phyloP scores from a whole-genome alignment of 2,329 filamentous ascomycete genomes.

The Pseudophaeomoniella oleicola region DNA sequence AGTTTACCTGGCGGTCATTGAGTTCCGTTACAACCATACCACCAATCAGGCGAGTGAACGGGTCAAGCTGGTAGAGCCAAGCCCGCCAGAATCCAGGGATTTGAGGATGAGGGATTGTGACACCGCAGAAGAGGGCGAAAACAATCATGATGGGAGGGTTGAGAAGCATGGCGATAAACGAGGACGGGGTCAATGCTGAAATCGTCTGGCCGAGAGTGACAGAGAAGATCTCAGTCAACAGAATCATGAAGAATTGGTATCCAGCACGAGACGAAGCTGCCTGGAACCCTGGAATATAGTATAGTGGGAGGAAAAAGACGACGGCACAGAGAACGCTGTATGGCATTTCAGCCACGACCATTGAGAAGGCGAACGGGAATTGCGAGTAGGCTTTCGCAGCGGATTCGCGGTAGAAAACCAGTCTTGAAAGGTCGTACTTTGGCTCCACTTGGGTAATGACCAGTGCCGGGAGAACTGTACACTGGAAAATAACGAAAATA shows the following conservation, averaged over 20 bases:
- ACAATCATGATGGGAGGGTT: constrained; percentile 74
- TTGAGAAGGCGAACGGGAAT: constrained; percentile 61
- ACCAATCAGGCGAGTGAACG: constrained; percentile 67
- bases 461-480: constrained; percentile 64
- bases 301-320: constrained; percentile 66
- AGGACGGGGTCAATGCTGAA: constrained; percentile 60
- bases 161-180: constrained; percentile 64
- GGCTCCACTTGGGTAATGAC: constrained; percentile 74
- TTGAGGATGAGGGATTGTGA: constrained; percentile 62
- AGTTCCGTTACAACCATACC: constrained; percentile 70
- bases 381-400: constrained; percentile 76
- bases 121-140: constrained; percentile 76
- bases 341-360: constrained; percentile 72
- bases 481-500: constrained; percentile 82
- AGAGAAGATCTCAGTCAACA: constrained; percentile 72
- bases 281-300: constrained; percentile 70
- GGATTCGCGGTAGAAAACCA: constrained; percentile 75
- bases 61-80: constrained; percentile 72
- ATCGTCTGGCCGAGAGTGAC: constrained; percentile 67
- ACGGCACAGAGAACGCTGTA: constrained; percentile 72
- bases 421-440: constrained; percentile 65
- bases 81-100: constrained; percentile 66
- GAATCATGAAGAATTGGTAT: constrained; percentile 74
- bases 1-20: constrained; percentile 49
- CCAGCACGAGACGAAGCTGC: constrained; percentile 50